Conservation (phyloP, 2,329 filamentous ascomycete species). For the Fusarium annulatum region DNA sequence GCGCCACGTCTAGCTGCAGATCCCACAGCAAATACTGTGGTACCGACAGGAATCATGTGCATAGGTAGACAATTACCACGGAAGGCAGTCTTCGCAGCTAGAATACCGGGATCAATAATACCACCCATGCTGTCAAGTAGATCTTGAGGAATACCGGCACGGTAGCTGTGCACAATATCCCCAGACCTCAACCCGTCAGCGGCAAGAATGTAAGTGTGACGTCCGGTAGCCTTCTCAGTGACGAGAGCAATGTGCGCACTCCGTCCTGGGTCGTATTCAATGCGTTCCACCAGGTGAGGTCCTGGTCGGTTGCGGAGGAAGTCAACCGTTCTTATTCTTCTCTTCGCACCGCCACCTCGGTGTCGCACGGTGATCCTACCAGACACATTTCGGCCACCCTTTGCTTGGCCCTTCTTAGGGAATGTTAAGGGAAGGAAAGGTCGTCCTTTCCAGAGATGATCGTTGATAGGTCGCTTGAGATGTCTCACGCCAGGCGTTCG, state of each 20-base stretch:
- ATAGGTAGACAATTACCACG: constrained; percentile 94
- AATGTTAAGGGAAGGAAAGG: constrained; percentile 86
- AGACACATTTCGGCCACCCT: constrained; percentile 90
- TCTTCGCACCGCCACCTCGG: constrained; percentile 90
- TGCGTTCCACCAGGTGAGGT: constrained; percentile 88
- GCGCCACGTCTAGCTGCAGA: constrained; percentile 78
- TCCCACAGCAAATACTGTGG: constrained; percentile 89
- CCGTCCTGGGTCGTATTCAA: constrained; percentile 95
- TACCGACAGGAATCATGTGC: constrained; percentile 96
- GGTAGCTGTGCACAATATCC: constrained; percentile 92
- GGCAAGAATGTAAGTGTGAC: constrained; percentile 93
- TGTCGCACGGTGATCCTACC: constrained; percentile 91
- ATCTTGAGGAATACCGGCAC: constrained; percentile 86
- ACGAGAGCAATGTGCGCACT: constrained; percentile 93
- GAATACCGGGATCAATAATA: constrained; percentile 90
- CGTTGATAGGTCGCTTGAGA: constrained; percentile 91
- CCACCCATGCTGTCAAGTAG: constrained; percentile 94
- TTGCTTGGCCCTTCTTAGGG: constrained; percentile 90
- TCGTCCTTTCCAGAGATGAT: constrained; percentile 95
- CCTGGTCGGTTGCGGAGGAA: constrained; percentile 83
- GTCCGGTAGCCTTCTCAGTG: constrained; percentile 77
- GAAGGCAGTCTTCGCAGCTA: constrained; percentile 93
- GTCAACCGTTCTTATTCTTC: constrained; percentile 91
- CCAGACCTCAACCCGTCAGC: constrained; percentile 93
- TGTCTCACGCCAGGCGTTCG: constrained; percentile 93